Base-by-base conservation (phyloP, 352 stramenopile genomes). In the Saprolegnia diclina region DNA sequence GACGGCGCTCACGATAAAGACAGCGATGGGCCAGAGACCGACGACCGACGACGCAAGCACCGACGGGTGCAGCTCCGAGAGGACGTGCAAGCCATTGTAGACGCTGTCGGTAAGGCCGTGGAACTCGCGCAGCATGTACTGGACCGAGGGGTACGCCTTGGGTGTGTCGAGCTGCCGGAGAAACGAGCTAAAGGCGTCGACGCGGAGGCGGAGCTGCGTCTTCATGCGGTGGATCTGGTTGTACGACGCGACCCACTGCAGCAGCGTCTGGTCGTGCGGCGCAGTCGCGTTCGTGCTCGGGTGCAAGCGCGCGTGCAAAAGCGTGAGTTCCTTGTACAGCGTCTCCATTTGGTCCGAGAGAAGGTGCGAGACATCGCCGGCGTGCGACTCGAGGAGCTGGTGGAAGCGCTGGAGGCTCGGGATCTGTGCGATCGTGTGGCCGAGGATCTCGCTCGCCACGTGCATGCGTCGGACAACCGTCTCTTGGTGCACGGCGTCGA, bases 361-460 rank as follows among this genome's bases (percentile, higher is more conserved):
- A 21, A 78, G 77, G 42, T 90, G 76, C 0, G 86, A 88, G 42
- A 91, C 77, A 19, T 82, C 86, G 62, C 82, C 84, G 29, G 89
- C 77, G 54, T 94, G 88, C 62, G 78, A 65, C 71, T 90, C 86
- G 22, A 91, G 73, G 32, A 94, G 75, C 26, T 77, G 71, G 71
- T 94, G 85, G 67, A 94, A 86, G 54, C 82, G 83, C 67, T 90
- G 81, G 24, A 94, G 74, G 73, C 84, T 92, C 55, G 86, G 86
- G 57, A 94, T 86, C 53, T 89, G 86, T 70, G 91, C 84, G 67
- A 94, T 73, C 59, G 83, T 92, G 82, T 91, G 82, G 70, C 90
- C 84, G 59, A 94, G 87, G 67, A 92, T 85, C 40, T 83, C 79
- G 67, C 81, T 88, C 50, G 86, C 84, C 38, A 94, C 79, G 53